Percentiles rank a stretch among this genome's conserved stretches.
Conservation (phyloP, 495 filamentous ascomycete genomes). For the Tuber umbilicatum region DNA sequence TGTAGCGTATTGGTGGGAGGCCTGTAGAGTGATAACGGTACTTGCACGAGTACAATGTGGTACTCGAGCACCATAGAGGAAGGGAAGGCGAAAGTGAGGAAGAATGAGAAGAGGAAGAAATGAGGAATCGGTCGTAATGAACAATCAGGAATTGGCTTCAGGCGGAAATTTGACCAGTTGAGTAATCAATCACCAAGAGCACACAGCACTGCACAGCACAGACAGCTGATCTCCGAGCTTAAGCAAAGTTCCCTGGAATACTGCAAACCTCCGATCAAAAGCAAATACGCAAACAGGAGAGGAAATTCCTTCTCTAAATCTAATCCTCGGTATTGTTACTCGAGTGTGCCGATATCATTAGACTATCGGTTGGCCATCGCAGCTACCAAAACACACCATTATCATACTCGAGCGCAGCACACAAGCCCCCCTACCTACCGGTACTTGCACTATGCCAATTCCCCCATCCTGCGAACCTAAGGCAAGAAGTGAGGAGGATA, state of each 20-base stretch:
- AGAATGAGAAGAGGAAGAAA: neutral
- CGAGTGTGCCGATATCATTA: neutral
- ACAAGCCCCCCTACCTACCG: neutral
- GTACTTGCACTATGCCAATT: neutral
- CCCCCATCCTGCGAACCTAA: neutral
- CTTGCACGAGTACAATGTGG: neutral
- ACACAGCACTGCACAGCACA: neutral
- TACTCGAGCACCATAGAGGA: neutral
- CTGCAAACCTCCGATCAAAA: conserved; percentile 1
- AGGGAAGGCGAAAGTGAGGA: neutral
- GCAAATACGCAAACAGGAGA: neutral
- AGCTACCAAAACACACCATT: neutral
- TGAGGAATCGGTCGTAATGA: neutral
- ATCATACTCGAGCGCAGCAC: neutral
- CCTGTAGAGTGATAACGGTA: neutral
- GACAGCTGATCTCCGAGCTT: neutral
- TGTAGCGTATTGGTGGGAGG: neutral
- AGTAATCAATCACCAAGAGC: neutral
- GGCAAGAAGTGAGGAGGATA: neutral
- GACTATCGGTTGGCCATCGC: neutral
- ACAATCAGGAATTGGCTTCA: neutral
- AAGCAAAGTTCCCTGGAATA: neutral
- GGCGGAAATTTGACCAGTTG: neutral
- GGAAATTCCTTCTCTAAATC: neutral
- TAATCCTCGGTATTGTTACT: no score